Evolutionary conservation across 352 stramenopile genomes (phyloP).

Genomic region (Phytophthora chlamydospora): DNA sequence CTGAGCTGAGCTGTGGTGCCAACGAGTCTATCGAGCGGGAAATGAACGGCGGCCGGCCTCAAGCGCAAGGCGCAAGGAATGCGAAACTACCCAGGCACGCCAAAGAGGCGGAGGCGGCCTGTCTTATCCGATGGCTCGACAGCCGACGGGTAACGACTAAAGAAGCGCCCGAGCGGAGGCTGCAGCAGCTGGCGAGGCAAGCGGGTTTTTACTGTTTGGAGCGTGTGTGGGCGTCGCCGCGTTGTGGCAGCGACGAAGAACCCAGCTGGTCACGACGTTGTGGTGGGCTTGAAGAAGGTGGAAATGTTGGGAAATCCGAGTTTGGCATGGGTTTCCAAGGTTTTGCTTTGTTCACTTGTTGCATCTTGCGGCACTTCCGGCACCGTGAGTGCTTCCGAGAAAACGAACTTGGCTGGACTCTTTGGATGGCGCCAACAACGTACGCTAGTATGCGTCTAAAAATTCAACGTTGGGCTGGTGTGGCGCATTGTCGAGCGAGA

Average conservation of each 20-base stretch:
- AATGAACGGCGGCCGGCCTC: slow-evolving; percentile 14
- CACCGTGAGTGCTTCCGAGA: background rate
- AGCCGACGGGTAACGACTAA: background rate
- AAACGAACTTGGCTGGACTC: slow-evolving; percentile 6
- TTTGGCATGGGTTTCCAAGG: too few relatives aligned
- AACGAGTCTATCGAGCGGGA: slow-evolving; percentile 4
- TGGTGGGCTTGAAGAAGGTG: slow-evolving; percentile 10
- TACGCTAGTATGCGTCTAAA: too few relatives aligned
- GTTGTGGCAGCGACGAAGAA: background rate
- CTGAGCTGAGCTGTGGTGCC: background rate
- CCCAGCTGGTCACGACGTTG: slow-evolving; percentile 22
- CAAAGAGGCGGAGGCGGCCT: slow-evolving; percentile 36
- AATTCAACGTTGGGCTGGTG: too few relatives aligned
- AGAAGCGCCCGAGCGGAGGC: slow-evolving; percentile 6
- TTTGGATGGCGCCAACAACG: slow-evolving; percentile 2
- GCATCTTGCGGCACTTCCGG: background rate
- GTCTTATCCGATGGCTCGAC: slow-evolving; percentile 23
- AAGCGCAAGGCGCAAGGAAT: slow-evolving; percentile 12
- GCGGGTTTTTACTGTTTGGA: slow-evolving; percentile 29
- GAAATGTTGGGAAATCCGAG: slow-evolving; percentile 1
- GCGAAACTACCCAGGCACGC: slow-evolving; percentile 20
- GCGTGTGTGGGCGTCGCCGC: background rate
- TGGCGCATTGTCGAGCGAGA: too few relatives aligned
- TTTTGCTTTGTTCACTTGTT: background rate
- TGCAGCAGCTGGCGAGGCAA: slow-evolving; percentile 5